A percentile compares a stretch with the other conserved stretches of the same genome.
These are phyloP conservation scores for Dianthus caryophyllus DNA, from an alignment of 148 eudicot genomes.

Conservation along the genomic window DNA sequence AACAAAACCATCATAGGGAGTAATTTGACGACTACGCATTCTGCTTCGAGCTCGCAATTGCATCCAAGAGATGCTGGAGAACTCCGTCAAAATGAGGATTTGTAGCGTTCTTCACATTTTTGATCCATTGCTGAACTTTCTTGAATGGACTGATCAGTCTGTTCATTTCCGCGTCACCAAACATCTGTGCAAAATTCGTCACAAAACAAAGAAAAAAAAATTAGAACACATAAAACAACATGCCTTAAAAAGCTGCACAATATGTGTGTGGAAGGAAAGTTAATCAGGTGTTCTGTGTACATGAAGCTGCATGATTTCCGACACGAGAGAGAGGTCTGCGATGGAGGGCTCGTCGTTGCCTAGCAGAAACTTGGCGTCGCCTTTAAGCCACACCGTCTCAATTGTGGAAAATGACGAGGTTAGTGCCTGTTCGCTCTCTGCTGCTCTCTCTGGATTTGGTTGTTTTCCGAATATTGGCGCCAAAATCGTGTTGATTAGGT, in stretches of 20 bases:
- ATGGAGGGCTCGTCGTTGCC: slow-evolving; percentile 69
- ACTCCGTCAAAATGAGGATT: slow-evolving; percentile 76
- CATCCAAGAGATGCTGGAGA: slow-evolving; percentile 39
- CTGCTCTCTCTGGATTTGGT: slow-evolving; percentile 44
- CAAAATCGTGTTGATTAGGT: slow-evolving; percentile 37
- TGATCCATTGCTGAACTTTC: slow-evolving; percentile 73
- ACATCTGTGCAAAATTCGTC: slow-evolving; percentile 36
- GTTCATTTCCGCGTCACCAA: slow-evolving; percentile 43
- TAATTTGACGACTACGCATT: too few relatives aligned
- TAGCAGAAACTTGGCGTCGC: slow-evolving; percentile 50
- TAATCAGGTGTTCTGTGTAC: slow-evolving; percentile 4
- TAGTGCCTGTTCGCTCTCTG: slow-evolving; percentile 46
- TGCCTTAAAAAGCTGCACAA: neutral
- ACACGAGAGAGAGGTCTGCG: slow-evolving; percentile 71
- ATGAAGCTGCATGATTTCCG: slow-evolving; percentile 83
- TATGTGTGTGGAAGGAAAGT: slow-evolving; percentile 2
- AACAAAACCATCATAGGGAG: too few relatives aligned
- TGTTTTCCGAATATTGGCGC: slow-evolving; percentile 42
- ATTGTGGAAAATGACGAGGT: slow-evolving; percentile 45
- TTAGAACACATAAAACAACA: neutral
- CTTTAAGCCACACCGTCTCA: slow-evolving; percentile 63
- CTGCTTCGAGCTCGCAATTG: slow-evolving; percentile 35
- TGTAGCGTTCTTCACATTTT: slow-evolving; percentile 61
- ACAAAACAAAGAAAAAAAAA: neutral
- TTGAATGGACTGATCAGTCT: slow-evolving; percentile 59